A percentile compares a stretch with the other conserved stretches of the same genome.
Evolutionary conservation across 2,329 filamentous ascomycete genomes (phyloP).

Genomic region (Colletotrichum viniferum): DNA sequence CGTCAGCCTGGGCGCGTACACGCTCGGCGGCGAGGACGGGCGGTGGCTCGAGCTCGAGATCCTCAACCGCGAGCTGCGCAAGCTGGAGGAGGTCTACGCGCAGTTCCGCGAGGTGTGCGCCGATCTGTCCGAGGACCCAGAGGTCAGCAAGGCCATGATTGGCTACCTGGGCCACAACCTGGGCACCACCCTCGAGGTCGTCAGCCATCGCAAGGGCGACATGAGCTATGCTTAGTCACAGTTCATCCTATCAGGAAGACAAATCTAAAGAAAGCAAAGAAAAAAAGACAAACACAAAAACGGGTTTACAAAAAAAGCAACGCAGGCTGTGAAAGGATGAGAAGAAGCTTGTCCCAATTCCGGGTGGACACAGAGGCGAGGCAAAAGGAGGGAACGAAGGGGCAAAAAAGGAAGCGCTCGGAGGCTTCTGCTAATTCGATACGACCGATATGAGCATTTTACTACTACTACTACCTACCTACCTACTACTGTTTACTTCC

Average conservation of each 20-base stretch:
- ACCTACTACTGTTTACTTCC: not conserved
- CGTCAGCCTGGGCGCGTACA: slow-evolving; percentile 48
- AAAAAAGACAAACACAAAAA: not conserved
- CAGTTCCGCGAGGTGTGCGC: slow-evolving; percentile 47
- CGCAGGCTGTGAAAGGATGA: not conserved
- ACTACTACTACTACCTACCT: not conserved
- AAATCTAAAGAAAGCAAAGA: not conserved
- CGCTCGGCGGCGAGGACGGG: slow-evolving; percentile 49
- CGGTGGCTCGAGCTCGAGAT: slow-evolving; percentile 53
- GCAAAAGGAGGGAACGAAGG: not conserved
- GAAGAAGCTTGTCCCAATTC: not conserved
- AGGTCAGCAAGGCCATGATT: slow-evolving; percentile 50
- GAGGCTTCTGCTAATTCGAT: not conserved
- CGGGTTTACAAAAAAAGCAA: not conserved
- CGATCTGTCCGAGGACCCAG: slow-evolving; percentile 43
- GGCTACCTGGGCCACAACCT: slow-evolving; percentile 49
- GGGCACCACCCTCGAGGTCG: slow-evolving; percentile 45
- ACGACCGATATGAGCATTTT: slow-evolving; percentile 16
- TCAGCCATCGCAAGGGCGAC: slow-evolving; percentile 40
- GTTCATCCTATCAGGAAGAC: not conserved
- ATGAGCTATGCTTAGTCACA: slow-evolving; percentile 28
- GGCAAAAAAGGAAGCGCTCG: not conserved
- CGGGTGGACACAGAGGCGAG: too few species aligned
- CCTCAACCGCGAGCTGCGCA: slow-evolving; percentile 50
- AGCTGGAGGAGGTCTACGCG: slow-evolving; percentile 50